Conservation (phyloP, 1,139 yeast genomes). For the Pichia sp. region DNA sequence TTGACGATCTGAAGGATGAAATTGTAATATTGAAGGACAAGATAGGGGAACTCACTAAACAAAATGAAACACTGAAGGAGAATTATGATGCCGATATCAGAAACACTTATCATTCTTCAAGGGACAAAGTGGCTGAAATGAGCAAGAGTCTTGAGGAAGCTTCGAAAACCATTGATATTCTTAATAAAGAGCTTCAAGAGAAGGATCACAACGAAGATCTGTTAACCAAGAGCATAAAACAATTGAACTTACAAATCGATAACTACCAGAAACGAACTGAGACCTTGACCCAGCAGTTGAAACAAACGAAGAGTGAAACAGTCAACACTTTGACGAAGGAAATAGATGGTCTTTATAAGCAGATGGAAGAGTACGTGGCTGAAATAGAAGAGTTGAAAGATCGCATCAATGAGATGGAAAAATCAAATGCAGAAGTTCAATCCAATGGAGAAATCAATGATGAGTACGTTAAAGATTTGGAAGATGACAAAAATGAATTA, state of each 20-base stretch:
- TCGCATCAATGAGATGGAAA: constrained; percentile 8
- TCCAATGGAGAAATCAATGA: constrained; percentile 14
- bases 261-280: not conserved
- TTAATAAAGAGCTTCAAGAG: constrained; percentile 5
- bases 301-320: too few species aligned
- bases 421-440: not conserved
- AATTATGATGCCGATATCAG: constrained; percentile 8
- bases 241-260: constrained; percentile 6
- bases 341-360: constrained; percentile 6
- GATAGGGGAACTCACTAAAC: constrained; percentile 15
- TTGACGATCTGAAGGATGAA: constrained; percentile 3
- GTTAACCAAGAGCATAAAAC: constrained; percentile 4
- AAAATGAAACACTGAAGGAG: constrained; percentile 13
- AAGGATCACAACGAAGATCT: constrained; percentile 5
- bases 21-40: constrained; percentile 9
- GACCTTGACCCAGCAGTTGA: too few species aligned
- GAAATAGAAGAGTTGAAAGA: constrained; percentile 3
- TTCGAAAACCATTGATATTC: constrained; percentile 9
- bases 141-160: constrained; percentile 11
- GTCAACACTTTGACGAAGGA: not conserved
- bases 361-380: constrained; percentile 4
- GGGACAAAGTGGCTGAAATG: constrained; percentile 10
- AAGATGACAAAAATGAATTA: constrained; percentile 11
- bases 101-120: constrained; percentile 4
- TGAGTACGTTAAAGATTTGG: constrained; percentile 10